Evolutionary conservation across 2,329 filamentous ascomycete species (phyloP), one percentile per base, ranked within the genome.

Genomic region (Ophiostoma australiae): DNA sequence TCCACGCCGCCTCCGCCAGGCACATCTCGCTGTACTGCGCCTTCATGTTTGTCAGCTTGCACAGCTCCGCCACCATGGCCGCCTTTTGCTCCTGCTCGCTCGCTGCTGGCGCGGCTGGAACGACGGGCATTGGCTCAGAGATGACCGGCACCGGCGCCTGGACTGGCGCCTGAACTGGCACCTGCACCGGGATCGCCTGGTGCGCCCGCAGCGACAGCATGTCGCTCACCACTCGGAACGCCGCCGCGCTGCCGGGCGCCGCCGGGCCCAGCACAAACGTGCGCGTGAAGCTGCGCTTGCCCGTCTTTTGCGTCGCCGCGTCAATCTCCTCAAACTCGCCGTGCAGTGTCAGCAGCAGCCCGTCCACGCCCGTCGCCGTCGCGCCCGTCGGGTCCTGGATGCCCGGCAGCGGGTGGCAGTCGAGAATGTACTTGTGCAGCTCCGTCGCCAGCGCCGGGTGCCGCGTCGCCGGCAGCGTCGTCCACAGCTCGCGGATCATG

Each of bases 261-360:
- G 91, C 92, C 1, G 93, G 92, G 0, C 92, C 92, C 23, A 97
- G 84, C 58, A 94, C 82, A 77, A 96, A 93, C 0, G 88, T 91
- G 69, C 93, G 89, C 70, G 93, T 92, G 79, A 97, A 97, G 78
- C 90, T 93, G 72, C 93, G 89, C 75, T 89, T 87, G 52, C 87
- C 84, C 63, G 85, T 85, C 65, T 86, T 84, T 67, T 84, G 82
- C 31, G 84, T 85, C 20, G 80, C 79, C 3, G 81, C 78, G 74
- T 91, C 87, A 23, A 89, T 82, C 77, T 97, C 93, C 68, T 94
- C 89, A 72, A 93, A 96, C 76, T 94, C 91, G 73, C 93, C 91
- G 76, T 95, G 91, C n/a, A 94, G 85, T 8, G 86, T 90, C 74
- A 96, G 86, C 68, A 92, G 85, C 74, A 96, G 86, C 8, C 93